Conservation (phyloP, 139 green algal species). For the Chlamydomonas asymmetrica region DNA sequence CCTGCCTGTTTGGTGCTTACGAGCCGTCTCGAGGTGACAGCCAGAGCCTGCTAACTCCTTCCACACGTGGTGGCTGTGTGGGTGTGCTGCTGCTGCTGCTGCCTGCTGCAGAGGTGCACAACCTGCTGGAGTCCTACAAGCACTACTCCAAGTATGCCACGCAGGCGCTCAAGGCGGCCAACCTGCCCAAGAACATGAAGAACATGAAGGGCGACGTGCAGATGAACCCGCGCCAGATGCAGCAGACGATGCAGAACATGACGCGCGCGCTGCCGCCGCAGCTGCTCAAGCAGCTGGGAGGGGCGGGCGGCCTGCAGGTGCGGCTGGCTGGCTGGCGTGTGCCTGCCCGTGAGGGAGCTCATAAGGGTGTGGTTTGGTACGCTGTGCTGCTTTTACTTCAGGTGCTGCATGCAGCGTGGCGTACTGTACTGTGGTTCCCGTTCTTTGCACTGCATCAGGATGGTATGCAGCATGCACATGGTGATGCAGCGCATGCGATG, state of each 20-base stretch:
- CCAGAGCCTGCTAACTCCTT: too few species aligned
- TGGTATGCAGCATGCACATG: too few species aligned
- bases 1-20: too few species aligned
- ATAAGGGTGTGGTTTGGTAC: too few species aligned
- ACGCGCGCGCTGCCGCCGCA: constrained; percentile 84
- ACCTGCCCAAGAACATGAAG: constrained; percentile 86
- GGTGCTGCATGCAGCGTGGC: too few species aligned
- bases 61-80: constrained; percentile 11
- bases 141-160: constrained; percentile 84
- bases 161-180: constrained; percentile 87
- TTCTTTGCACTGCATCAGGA: too few species aligned
- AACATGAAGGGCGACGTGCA: constrained; percentile 70
- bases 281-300: constrained; percentile 95
- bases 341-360: too few species aligned
- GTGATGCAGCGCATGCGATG: too few species aligned
- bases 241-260: constrained; percentile 82
- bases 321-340: too few species aligned
- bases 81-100: background rate
- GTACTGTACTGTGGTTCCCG: too few species aligned
- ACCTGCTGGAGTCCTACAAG: constrained; percentile 92
- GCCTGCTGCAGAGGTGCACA: constrained; percentile 47
- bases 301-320: constrained; percentile 79
- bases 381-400: too few species aligned
- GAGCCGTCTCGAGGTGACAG: too few species aligned
- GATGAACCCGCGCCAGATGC: constrained; percentile 83